These are phyloP conservation scores for Ceratocystis ficicola DNA, from an alignment of 2,329 filamentous ascomycete species.

Conservation along the genomic window DNA sequence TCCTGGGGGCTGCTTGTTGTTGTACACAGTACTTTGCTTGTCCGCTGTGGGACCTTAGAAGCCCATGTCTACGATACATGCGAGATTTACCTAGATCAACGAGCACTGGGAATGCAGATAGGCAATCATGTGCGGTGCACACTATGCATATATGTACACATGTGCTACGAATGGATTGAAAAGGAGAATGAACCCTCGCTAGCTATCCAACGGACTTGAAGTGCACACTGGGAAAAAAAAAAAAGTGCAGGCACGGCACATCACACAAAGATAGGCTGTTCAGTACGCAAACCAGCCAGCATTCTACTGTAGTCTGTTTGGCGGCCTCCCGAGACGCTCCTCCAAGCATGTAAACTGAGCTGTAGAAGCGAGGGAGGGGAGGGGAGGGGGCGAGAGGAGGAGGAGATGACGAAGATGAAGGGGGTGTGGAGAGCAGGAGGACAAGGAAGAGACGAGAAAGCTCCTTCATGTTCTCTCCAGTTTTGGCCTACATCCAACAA, in stretches of 20 bases:
- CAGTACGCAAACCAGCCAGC: neutral
- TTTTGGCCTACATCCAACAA: neutral
- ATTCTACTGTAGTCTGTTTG: neutral
- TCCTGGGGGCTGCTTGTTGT: neutral
- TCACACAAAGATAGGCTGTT: neutral
- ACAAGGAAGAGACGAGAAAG: neutral
- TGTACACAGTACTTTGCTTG: slow-evolving; percentile 2
- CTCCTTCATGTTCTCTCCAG: neutral
- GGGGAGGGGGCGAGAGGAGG: neutral
- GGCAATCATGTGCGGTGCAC: neutral
- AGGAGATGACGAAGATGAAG: neutral
- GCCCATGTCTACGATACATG: slow-evolving; percentile 6
- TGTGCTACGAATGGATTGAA: neutral
- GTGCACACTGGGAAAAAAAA: neutral
- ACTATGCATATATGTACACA: neutral
- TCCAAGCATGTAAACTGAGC: neutral
- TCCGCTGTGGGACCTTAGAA: neutral
- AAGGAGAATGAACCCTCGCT: neutral
- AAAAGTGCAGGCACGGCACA: neutral
- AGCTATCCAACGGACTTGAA: neutral
- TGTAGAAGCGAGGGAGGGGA: neutral
- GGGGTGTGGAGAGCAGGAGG: neutral
- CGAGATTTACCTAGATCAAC: neutral
- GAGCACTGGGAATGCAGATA: neutral
- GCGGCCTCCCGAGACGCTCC: neutral